Evolutionary conservation across 2,329 filamentous ascomycete genomes (phyloP).

Genomic region (Fusarium sp.): DNA sequence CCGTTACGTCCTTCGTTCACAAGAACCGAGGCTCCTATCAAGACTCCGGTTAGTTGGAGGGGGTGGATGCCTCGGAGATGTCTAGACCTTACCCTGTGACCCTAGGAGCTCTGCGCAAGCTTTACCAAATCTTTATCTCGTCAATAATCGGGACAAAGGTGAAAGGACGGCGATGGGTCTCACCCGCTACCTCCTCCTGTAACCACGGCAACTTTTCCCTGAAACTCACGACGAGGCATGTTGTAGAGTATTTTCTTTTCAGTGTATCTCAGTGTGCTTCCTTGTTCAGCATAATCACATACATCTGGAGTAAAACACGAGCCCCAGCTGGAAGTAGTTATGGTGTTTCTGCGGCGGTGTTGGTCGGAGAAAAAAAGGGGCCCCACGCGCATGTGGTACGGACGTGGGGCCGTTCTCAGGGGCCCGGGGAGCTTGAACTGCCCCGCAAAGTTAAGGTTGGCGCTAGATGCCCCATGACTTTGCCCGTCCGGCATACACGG

Average conservation of each 20-base stretch:
- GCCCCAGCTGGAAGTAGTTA: background rate
- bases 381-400: background rate
- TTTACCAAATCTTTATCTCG: background rate
- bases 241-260: background rate
- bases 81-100: background rate
- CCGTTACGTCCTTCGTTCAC: background rate
- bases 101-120: background rate
- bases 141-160: background rate
- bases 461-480: background rate
- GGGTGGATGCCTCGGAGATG: background rate
- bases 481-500: background rate
- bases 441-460: background rate
- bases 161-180: background rate
- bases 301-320: background rate
- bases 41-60: background rate
- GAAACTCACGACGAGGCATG: background rate
- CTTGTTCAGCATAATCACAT: background rate
- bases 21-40: background rate
- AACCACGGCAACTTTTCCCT: background rate
- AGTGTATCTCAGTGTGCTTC: background rate
- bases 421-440: background rate
- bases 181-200: background rate
- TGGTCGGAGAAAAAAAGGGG: background rate
- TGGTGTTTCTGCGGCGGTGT: background rate
- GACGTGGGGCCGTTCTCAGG: background rate